Evolutionary conservation across 1,284 basidiomycete species (phyloP).

Genomic region (Boletellus sp.): DNA sequence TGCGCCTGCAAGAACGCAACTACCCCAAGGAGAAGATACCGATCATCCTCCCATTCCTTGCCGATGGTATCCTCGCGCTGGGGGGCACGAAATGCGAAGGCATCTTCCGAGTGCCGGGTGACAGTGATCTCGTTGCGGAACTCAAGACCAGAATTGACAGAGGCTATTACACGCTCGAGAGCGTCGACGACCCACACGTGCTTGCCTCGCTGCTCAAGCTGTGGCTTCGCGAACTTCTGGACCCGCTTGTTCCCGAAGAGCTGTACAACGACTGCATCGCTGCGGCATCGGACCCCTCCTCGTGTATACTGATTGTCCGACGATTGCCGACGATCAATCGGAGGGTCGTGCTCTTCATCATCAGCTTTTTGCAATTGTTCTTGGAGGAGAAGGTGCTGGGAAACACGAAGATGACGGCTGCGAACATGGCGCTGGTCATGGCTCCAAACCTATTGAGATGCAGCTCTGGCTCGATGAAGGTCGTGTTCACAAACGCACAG

Average conservation of each 20-base stretch:
- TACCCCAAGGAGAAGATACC: constrained; percentile 84
- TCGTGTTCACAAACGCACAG: constrained; percentile 88
- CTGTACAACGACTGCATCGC: constrained; percentile 85
- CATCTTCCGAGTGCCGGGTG: constrained; percentile 88
- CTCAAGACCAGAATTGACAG: constrained; percentile 85
- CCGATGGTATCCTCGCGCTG: constrained; percentile 84
- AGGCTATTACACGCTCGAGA: constrained; percentile 85
- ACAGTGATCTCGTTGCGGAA: constrained; percentile 79
- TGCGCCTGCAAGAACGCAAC: constrained; percentile 77
- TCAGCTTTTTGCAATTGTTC: constrained; percentile 89
- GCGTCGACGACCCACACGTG: constrained; percentile 84
- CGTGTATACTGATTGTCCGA: constrained; percentile 71
- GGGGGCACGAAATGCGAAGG: constrained; percentile 83
- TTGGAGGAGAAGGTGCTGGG: constrained; percentile 68
- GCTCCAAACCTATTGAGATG: constrained; percentile 86
- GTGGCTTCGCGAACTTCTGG: constrained; percentile 86
- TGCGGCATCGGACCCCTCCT: constrained; percentile 59
- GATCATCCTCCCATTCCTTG: constrained; percentile 87
- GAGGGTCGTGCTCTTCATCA: constrained; percentile 78
- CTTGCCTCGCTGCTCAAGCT: constrained; percentile 86
- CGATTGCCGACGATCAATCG: constrained; percentile 80
- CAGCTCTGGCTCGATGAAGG: constrained; percentile 74
- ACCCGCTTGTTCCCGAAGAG: constrained; percentile 83
- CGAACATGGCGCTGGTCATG: constrained; percentile 78
- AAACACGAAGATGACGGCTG: constrained; percentile 83